Percentiles rank a stretch among this genome's conserved stretches.
These are phyloP conservation scores for Aspergillus alliaceus DNA, from an alignment of 2,329 filamentous ascomycete genomes.

Conservation along the genomic window DNA sequence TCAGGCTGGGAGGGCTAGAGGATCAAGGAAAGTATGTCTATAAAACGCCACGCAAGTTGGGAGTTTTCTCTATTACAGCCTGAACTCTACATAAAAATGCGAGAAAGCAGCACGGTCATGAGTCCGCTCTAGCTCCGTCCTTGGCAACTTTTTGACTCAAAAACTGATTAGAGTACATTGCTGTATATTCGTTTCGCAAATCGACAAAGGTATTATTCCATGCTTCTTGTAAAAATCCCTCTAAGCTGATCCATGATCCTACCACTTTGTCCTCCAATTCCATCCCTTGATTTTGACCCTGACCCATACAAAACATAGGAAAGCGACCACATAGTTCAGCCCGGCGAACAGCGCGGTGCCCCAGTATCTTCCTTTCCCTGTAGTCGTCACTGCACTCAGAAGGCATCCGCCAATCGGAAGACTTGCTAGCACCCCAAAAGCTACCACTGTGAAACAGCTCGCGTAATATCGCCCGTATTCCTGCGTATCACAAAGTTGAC, in stretches of 20 bases:
- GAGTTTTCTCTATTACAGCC: no score
- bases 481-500: slow-evolving; percentile 45
- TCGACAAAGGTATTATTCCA: neutral
- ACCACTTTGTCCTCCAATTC: slow-evolving; percentile 15
- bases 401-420: slow-evolving; percentile 21
- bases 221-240: neutral
- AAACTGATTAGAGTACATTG: no score
- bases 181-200: neutral
- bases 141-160: no score
- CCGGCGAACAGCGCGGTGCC: slow-evolving; percentile 19
- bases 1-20: no score
- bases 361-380: slow-evolving; percentile 19
- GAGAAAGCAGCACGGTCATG: no score
- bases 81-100: no score
- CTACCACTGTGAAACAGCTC: slow-evolving; percentile 29
- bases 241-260: neutral
- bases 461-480: slow-evolving; percentile 43
- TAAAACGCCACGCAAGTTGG: no score
- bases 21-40: no score
- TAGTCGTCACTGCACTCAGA: slow-evolving; percentile 10
- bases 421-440: slow-evolving; percentile 22
- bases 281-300: slow-evolving; percentile 18
- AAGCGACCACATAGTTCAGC: slow-evolving; percentile 18
- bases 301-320: slow-evolving; percentile 19
- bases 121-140: no score